Evolutionary conservation across 1,284 basidiomycete species (phyloP).

Genomic region (Microbotryum saponariae): DNA sequence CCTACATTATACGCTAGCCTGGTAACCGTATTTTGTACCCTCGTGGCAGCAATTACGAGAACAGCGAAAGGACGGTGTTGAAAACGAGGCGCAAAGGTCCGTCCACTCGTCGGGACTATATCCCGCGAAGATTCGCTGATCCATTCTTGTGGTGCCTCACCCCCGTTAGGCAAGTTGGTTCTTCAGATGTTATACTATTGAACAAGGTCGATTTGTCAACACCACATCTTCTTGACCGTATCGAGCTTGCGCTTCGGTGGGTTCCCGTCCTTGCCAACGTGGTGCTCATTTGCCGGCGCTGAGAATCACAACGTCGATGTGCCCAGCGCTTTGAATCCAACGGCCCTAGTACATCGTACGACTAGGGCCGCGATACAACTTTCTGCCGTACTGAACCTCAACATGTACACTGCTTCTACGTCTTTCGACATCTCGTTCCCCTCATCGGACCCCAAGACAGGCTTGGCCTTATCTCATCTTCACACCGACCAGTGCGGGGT

Average conservation of each 20-base stretch:
- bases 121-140: constrained; percentile 1
- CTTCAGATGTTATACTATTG: constrained; percentile 76
- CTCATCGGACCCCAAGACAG: constrained; percentile 18
- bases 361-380: constrained; percentile 59
- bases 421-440: not conserved
- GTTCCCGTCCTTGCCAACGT: constrained; percentile 2
- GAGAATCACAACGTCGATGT: not conserved
- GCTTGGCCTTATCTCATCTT: no score
- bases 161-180: constrained; percentile 72
- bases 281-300: not conserved
- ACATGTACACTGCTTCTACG: constrained; percentile 54
- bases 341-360: constrained; percentile 63
- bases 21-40: not conserved
- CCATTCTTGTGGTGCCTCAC: not conserved
- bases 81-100: constrained; percentile 57
- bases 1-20: not conserved
- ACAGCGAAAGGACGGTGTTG: constrained; percentile 55
- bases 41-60: constrained; percentile 70
- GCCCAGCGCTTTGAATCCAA: constrained; percentile 61
- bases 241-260: constrained; percentile 52
- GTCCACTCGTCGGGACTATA: constrained; percentile 51
- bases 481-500: no score
- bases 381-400: constrained; percentile 63
- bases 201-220: constrained; percentile 75
- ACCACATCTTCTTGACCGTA: constrained; percentile 42